A percentile compares a stretch with the other conserved stretches of the same genome.
Evolutionary conservation across 139 green algal genomes (phyloP).

Genomic region (Auxenochlorella pyrenoidosa): DNA sequence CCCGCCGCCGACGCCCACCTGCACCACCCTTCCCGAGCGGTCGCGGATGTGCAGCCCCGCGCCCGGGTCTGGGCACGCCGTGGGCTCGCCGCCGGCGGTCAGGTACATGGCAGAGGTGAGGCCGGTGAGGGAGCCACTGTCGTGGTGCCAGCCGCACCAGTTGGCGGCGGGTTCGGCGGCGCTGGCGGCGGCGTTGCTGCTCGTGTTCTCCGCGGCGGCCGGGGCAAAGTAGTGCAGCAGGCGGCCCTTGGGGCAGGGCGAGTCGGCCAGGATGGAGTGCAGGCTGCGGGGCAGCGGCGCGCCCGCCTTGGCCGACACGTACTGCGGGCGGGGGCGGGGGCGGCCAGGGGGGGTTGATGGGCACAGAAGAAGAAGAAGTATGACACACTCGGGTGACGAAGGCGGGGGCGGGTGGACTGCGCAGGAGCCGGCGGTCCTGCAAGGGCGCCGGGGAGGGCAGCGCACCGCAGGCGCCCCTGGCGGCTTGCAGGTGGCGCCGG

Average conservation of each 20-base stretch:
- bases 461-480: too few relatives aligned
- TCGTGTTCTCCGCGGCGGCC: neutral
- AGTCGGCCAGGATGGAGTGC: conserved; percentile 40
- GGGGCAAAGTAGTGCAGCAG: conserved; percentile 82
- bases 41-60: conserved; percentile 71
- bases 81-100: conserved; percentile 30
- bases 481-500: too few relatives aligned
- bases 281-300: neutral
- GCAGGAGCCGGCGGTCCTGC: too few relatives aligned
- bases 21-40: neutral
- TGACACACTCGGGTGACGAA: too few relatives aligned
- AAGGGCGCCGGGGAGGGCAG: too few relatives aligned
- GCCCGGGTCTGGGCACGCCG: conserved; percentile 60
- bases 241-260: conserved; percentile 56
- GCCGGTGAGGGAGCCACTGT: conserved; percentile 80
- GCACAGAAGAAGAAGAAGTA: too few relatives aligned
- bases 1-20: neutral
- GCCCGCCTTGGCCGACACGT: neutral
- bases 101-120: conserved; percentile 78
- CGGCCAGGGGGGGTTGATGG: too few relatives aligned
- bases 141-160: conserved; percentile 87
- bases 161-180: conserved; percentile 15
- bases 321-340: neutral
- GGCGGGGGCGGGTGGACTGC: too few relatives aligned
- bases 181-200: neutral